Evolutionary conservation across 176 grass and related monocot genomes (phyloP), one percentile per base, ranked within the genome.

Genomic region (Melocanna baccifera): DNA sequence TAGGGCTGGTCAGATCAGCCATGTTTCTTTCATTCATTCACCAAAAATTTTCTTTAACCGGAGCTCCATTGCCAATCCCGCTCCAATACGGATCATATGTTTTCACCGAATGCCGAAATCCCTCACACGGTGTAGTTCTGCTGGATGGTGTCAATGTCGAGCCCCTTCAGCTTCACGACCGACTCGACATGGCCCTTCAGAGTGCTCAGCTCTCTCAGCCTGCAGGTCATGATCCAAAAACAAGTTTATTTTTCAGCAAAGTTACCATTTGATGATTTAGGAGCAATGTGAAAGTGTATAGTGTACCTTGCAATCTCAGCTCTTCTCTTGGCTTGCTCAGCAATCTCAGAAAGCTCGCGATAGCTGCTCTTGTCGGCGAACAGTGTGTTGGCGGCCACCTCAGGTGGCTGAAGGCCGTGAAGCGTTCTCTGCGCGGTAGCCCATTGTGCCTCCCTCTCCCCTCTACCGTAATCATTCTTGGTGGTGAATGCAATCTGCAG

Each of bases 311-410:
- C 97, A 30, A 99, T 94, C 90, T 96, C 97, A 46, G 93, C 93
- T 78, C 97, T 85, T 28, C 97, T 87, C 81, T 99, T 99, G 78
- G 97, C 97, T 73, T 96, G 89, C 88, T 99, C 97, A 0, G 97
- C 97, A 12, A 99, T 96, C 74, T 99, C 97, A 4, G 97, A 99
- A 46, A 99, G 93, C 84, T 96, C 97, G n/a, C 97, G 91, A 83
- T 99, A 99, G 93, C 91, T 96, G 88, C 51, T 92, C 93, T 96
- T 99, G 73, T 99, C 97, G 7, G 73, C 4, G 48, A 99, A 96
- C 45, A 94, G 91, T 0, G 74, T 58, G 67, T 78, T 64, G 6
- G 77, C 22, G 57, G 74, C 67, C 6, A 48, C 62, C 61, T 94
- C 88, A 0, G 97, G 91, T 50, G 95, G 91, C 81, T 96, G 97